These are phyloP conservation scores for Colletotrichum paranaense DNA, from an alignment of 2,329 filamentous ascomycete species.

Conservation along the genomic window DNA sequence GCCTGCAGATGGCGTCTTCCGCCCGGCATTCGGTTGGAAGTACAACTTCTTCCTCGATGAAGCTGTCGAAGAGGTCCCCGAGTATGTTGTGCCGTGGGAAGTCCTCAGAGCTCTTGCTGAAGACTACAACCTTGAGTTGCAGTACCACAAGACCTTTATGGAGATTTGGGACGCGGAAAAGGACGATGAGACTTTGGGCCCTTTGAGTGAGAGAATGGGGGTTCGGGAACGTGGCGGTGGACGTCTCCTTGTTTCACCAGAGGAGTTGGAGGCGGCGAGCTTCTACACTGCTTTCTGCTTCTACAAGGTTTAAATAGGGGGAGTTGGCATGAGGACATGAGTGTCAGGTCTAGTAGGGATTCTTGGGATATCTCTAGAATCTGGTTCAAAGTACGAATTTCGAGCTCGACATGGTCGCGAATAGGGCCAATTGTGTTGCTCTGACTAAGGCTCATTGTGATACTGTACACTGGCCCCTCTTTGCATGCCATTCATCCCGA, in stretches of 20 bases:
- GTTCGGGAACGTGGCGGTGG: slow-evolving; percentile 79
- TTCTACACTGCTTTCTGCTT: slow-evolving; percentile 98
- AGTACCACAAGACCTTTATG: slow-evolving; percentile 90
- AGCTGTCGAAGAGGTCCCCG: slow-evolving; percentile 94
- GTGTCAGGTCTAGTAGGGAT: neutral
- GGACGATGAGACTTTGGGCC: slow-evolving; percentile 82
- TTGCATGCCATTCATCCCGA: neutral
- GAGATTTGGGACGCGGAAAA: slow-evolving; percentile 95
- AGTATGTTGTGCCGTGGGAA: slow-evolving; percentile 99
- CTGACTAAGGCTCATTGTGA: neutral
- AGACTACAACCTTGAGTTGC: slow-evolving; percentile 94
- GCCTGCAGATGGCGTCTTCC: slow-evolving; percentile 88
- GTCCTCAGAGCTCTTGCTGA: slow-evolving; percentile 95
- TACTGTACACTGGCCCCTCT: neutral
- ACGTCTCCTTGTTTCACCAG: slow-evolving; percentile 77
- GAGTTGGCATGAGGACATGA: neutral
- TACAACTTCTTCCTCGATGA: slow-evolving; percentile 97
- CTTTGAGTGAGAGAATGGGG: slow-evolving; percentile 94
- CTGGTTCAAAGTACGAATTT: neutral
- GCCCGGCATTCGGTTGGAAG: slow-evolving; percentile 96
- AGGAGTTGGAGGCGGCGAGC: slow-evolving; percentile 91
- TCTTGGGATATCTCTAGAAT: neutral
- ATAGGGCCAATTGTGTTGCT: neutral
- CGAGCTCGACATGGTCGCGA: no score
- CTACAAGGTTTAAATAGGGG: slow-evolving; percentile 80